phyloP scores from a whole-genome alignment of 1,284 basidiomycete species.

The Farysia itapuensis region DNA sequence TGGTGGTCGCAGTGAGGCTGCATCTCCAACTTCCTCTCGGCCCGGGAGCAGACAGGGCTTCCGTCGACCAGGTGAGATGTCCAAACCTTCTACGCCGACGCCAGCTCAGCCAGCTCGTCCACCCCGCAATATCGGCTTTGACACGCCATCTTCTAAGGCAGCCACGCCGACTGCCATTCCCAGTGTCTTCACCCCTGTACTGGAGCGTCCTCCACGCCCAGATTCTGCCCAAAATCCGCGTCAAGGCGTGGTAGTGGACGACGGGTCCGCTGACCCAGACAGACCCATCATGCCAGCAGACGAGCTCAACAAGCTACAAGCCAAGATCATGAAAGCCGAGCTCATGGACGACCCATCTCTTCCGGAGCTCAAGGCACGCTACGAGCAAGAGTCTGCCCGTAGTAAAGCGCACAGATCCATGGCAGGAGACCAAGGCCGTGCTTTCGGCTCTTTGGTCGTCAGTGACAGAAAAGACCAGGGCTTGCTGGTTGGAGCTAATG shows the following conservation, averaged over 20 bases:
- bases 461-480: conserved; percentile 1
- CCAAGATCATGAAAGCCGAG: conserved; percentile 86
- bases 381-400: conserved; percentile 69
- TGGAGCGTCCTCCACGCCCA: conserved; percentile 3
- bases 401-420: conserved; percentile 55
- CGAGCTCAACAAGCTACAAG: conserved; percentile 88
- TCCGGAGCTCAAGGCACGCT: conserved; percentile 78
- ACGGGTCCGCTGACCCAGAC: conserved; percentile 12
- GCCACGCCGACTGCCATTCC: conserved; percentile 37
- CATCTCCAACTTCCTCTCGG: conserved; percentile 3
- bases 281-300: conserved; percentile 58
- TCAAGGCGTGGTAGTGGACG: conserved; percentile 9
- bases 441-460: conserved; percentile 3
- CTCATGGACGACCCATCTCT: conserved; percentile 73
- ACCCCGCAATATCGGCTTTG: conserved; percentile 26
- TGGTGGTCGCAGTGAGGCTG: conserved; percentile 5
- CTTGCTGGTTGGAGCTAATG: conserved; percentile 11
- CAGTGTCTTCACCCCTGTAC: conserved; percentile 32
- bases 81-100: conserved; percentile 9
- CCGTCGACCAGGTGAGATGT: conserved; percentile 39
- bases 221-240: not conserved
- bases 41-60: conserved; percentile 36
- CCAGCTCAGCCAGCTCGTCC: conserved; percentile 2
- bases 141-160: conserved; percentile 23
- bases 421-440: conserved; percentile 54